Conservation (phyloP, 345 rosid species). For the Rhodomyrtus tomentosa region DNA sequence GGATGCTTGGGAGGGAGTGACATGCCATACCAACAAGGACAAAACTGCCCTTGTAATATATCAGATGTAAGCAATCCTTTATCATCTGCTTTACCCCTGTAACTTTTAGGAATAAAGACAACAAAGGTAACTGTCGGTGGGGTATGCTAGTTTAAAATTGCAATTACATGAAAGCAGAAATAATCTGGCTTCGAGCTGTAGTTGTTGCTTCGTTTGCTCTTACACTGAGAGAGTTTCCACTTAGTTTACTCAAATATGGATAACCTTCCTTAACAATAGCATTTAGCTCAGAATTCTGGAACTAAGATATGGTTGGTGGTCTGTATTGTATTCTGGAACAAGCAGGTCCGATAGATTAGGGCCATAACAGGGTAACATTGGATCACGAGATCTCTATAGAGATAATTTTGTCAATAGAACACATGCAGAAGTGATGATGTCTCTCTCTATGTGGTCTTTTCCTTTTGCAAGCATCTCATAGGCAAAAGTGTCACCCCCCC, state of each 20-base stretch:
- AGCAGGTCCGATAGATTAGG: not conserved
- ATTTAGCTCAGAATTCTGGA: not conserved
- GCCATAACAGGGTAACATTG: not conserved
- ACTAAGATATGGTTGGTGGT: not conserved
- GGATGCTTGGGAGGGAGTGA: constrained; percentile 99
- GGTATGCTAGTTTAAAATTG: not conserved
- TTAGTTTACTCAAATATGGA: not conserved
- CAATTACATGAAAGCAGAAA: not conserved
- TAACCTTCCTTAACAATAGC: not conserved
- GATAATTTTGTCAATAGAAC: not conserved
- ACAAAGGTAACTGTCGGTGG: not conserved
- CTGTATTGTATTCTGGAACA: not conserved
- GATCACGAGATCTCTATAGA: not conserved
- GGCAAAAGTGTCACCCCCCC: too few relatives aligned
- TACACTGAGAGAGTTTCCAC: not conserved
- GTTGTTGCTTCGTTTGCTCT: not conserved
- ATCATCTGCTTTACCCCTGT: constrained; percentile 3
- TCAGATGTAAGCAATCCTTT: constrained; percentile 59
- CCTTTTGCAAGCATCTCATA: not conserved
- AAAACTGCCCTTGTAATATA: constrained; percentile 71
- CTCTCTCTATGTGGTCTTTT: constrained; percentile 10
- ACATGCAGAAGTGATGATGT: not conserved
- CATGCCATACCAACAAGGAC: constrained; percentile 52
- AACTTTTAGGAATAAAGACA: not conserved
- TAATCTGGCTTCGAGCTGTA: not conserved